Base-by-base conservation (phyloP, 768 basidiomycete genomes). In the Tephrocybe sp. region DNA sequence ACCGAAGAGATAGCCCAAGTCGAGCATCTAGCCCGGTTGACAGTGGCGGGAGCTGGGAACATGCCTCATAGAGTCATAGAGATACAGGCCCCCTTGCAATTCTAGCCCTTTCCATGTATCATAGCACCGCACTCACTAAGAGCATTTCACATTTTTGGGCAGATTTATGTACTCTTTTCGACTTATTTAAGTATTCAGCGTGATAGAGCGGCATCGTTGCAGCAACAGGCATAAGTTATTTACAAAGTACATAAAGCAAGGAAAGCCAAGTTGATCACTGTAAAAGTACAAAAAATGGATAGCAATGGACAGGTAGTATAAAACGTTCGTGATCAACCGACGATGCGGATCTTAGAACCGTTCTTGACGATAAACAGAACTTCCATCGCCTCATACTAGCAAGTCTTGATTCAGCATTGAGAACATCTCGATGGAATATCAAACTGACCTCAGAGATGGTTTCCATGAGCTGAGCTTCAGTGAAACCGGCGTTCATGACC, bases 391-490 rank as follows among this genome's bases (percentile, higher is more conserved):
- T 97, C 94, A 66, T 97, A 98, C 95, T 98, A 52, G 55, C 20
- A 51, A 43, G 57, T 24, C 14, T 33, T 58, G 38, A 30, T 44
- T 51, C 48, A 61, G 54, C 48, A 43, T 62, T 21, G 51, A 2
- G n/a, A 14, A 3, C 18, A 18, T 20, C 8, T 17, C 9, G 21
- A 39, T 6, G 5, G 45, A 41, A 45, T 36, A 21, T 48, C 47
- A 54, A 18, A 20, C 84, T 66, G 62, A 94, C 94, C 75, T 88
- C 78, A 15, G 76, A 61, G 45, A 98, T 87, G 0, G 92, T 90
- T 55, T 91, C 86, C 76, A 88, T 90, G 12, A 99, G 77, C 68
- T 93, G 89, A 1, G 79, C 84, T 65, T 99, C 96, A 12, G 93
- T 98, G 70, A 88, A 97, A 15, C 95, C 95, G 58, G 84, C 85